Conservation (phyloP, 805 yeast genomes). For the Candida rishiriensis region DNA sequence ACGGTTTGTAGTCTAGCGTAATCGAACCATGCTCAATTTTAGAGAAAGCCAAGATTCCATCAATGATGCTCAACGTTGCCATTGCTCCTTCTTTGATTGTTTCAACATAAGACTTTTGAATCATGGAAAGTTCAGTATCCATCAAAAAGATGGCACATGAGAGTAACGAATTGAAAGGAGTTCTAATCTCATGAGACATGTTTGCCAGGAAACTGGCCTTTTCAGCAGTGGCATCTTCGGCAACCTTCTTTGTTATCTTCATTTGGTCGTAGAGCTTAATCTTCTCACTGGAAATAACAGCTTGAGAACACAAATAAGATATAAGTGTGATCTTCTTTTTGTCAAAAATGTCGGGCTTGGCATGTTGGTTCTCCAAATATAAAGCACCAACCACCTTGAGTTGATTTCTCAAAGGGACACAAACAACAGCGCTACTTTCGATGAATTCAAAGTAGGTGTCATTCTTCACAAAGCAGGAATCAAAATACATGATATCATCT, state of each 20-base stretch:
- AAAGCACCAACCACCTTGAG: constrained; percentile 40
- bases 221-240: constrained; percentile 51
- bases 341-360: constrained; percentile 21
- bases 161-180: constrained; percentile 49
- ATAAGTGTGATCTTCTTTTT: constrained; percentile 36
- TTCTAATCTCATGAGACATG: constrained; percentile 55
- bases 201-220: constrained; percentile 50
- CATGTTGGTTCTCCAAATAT: constrained; percentile 36
- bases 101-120: constrained; percentile 48
- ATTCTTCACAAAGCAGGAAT: constrained; percentile 27
- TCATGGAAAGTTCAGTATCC: constrained; percentile 40
- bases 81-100: constrained; percentile 47
- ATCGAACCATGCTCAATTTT: constrained; percentile 54
- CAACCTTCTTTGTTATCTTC: constrained; percentile 47
- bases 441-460: constrained; percentile 39
- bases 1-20: constrained; percentile 38
- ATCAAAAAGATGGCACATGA: constrained; percentile 46
- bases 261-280: constrained; percentile 43
- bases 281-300: constrained; percentile 47
- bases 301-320: constrained; percentile 44
- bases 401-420: constrained; percentile 43
- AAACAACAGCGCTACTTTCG: constrained; percentile 33
- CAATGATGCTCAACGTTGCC: constrained; percentile 48
- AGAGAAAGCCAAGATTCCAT: constrained; percentile 50
- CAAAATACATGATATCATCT: constrained; percentile 33